Percentiles rank a stretch among this genome's conserved stretches.
These are phyloP conservation scores for Acanthamoeba comandoni DNA, from an alignment of 208 protist species.

Conservation along the genomic window DNA sequence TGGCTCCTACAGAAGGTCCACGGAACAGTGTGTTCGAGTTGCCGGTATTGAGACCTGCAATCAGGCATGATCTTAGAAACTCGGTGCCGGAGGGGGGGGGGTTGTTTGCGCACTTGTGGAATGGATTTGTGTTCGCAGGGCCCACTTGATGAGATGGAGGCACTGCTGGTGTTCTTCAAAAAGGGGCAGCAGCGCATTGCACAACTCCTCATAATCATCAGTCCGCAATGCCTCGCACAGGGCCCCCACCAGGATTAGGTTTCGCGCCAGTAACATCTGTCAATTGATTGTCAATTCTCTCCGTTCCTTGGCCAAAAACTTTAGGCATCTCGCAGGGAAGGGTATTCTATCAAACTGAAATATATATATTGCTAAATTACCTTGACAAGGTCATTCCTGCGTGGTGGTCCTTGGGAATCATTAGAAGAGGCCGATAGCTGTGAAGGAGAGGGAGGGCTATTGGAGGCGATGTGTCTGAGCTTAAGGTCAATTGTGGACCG, in stretches of 20 bases:
- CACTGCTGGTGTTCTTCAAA: slow-evolving; percentile 24
- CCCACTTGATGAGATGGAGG: slow-evolving; percentile 16
- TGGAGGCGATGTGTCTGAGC: too few species aligned
- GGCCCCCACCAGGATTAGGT: neutral
- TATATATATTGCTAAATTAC: too few species aligned
- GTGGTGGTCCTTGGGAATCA: too few species aligned
- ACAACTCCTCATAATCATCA: slow-evolving; percentile 35
- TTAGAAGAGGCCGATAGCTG: too few species aligned
- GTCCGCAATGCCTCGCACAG: slow-evolving; percentile 14
- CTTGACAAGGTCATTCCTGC: too few species aligned
- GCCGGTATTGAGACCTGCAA: neutral
- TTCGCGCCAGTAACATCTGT: slow-evolving; percentile 24
- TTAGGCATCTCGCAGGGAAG: too few species aligned
- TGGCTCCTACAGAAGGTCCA: neutral
- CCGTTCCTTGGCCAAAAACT: too few species aligned
- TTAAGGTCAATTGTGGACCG: too few species aligned
- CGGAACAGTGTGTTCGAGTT: slow-evolving; percentile 23
- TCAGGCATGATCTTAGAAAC: neutral
- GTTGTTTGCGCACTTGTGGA: neutral
- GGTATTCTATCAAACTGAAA: too few species aligned
- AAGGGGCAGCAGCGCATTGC: slow-evolving; percentile 1
- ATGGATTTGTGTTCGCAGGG: neutral
- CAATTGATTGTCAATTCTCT: neutral
- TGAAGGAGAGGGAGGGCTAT: too few species aligned
- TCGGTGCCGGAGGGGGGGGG: neutral